These are phyloP conservation scores for Spatholobus suberectus DNA, from an alignment of 306 rosid genomes.

Conservation along the genomic window DNA sequence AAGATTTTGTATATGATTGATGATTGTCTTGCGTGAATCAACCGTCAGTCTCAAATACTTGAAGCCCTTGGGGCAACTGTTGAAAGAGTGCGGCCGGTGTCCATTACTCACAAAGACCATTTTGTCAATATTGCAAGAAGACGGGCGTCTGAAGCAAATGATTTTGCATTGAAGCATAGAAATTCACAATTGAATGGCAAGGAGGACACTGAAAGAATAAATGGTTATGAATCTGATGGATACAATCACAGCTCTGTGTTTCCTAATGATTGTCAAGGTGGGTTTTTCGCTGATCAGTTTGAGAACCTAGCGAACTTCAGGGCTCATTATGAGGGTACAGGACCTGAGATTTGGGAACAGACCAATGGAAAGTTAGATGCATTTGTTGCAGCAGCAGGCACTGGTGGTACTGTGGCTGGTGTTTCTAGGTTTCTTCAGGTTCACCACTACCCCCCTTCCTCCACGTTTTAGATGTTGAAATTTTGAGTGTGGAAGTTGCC, in stretches of 20 bases:
- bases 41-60: constrained; percentile 76
- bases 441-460: background rate
- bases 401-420: constrained; percentile 95
- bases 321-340: constrained; percentile 88
- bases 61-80: constrained; percentile 90
- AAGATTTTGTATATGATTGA: background rate
- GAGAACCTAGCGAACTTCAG: constrained; percentile 88
- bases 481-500: constrained; percentile 14
- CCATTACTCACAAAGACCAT: constrained; percentile 90
- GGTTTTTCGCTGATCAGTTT: constrained; percentile 94
- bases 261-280: constrained; percentile 65
- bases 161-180: constrained; percentile 50
- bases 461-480: background rate
- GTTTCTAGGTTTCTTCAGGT: constrained; percentile 78
- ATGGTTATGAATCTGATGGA: constrained; percentile 51
- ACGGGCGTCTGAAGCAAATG: constrained; percentile 82
- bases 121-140: constrained; percentile 86
- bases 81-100: constrained; percentile 93
- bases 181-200: constrained; percentile 45
- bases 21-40: constrained; percentile 1
- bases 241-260: constrained; percentile 39
- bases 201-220: constrained; percentile 37
- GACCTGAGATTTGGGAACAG: constrained; percentile 97
- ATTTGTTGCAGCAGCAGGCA: constrained; percentile 91
- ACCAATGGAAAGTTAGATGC: constrained; percentile 73